Percentiles rank a stretch among this genome's conserved stretches.
phyloP scores from a whole-genome alignment of 306 rosid genomes.

The Betula pendula region DNA sequence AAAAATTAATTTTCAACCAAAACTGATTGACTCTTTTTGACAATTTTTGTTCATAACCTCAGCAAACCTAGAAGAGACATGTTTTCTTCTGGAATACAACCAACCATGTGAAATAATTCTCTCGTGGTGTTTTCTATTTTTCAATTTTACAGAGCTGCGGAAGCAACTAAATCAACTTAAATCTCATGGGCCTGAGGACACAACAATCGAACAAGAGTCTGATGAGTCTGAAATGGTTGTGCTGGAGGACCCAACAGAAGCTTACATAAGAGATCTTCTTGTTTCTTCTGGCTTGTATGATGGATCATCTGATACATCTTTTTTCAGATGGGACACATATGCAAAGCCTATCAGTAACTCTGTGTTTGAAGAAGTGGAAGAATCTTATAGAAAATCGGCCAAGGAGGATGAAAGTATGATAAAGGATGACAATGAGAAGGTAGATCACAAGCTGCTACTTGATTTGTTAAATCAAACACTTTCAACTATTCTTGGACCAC shows the following conservation, averaged over 20 bases:
- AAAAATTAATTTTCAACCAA: not conserved
- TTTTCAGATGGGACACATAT: conserved; percentile 56
- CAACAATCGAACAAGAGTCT: conserved; percentile 36
- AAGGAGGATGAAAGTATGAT: conserved; percentile 33
- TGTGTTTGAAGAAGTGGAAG: conserved; percentile 87
- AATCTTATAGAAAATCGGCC: conserved; percentile 47
- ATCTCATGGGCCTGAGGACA: conserved; percentile 51
- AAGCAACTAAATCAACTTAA: conserved; percentile 85
- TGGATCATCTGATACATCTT: conserved; percentile 68
- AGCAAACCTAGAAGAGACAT: not conserved
- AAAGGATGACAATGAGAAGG: conserved; percentile 43
- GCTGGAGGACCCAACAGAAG: conserved; percentile 73
- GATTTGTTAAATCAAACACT: conserved; percentile 87
- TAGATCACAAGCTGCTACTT: conserved; percentile 57
- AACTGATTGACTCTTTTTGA: not conserved
- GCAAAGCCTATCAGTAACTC: conserved; percentile 68
- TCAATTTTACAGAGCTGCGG: conserved; percentile 63
- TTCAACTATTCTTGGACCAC: conserved; percentile 61
- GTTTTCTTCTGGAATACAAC: conserved; percentile 4
- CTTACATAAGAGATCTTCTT: conserved; percentile 78
- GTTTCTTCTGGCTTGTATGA: conserved; percentile 85
- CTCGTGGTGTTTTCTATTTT: conserved; percentile 22
- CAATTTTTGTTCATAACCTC: not conserved
- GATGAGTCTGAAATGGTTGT: conserved; percentile 50
- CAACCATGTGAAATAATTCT: conserved; percentile 22